A percentile compares a stretch with the other conserved stretches of the same genome.
phyloP scores from a whole-genome alignment of 345 rosid species.

The Erysimum cheiranthoides region DNA sequence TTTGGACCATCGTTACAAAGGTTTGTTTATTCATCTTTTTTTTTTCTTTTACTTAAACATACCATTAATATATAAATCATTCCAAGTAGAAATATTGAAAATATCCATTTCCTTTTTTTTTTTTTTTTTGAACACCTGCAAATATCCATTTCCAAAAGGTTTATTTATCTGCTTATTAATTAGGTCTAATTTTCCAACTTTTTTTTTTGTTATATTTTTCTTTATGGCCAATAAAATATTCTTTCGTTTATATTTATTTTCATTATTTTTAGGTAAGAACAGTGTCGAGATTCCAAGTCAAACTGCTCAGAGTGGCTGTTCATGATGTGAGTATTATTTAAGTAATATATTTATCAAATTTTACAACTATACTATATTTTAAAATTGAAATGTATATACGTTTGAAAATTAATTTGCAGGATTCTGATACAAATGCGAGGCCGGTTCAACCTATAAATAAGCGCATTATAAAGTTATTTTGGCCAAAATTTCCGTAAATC shows the following conservation, averaged over 20 bases:
- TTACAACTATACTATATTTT: background rate
- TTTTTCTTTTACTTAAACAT: background rate
- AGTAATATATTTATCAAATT: background rate
- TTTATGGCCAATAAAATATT: background rate
- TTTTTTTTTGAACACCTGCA: no score
- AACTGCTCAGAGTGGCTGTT: conserved; percentile 72
- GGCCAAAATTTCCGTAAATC: conserved; percentile 35
- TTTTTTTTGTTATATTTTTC: background rate
- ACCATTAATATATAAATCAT: background rate
- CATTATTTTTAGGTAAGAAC: conserved; percentile 60
- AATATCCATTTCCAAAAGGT: background rate
- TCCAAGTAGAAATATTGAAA: background rate
- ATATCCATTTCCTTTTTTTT: background rate
- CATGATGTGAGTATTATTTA: conserved; percentile 65
- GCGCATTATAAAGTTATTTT: conserved; percentile 55
- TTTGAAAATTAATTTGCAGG: conserved; percentile 29
- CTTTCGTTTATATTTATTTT: background rate
- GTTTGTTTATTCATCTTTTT: conserved; percentile 36
- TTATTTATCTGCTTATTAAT: background rate
- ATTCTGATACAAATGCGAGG: conserved; percentile 62
- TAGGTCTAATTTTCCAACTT: background rate
- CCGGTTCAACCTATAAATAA: conserved; percentile 59
- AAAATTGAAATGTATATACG: conserved; percentile 2
- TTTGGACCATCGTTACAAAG: conserved; percentile 73
- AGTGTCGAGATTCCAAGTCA: conserved; percentile 62